These are phyloP conservation scores for Aspergillus amoenus DNA, from an alignment of 2,329 filamentous ascomycete genomes.

Conservation along the genomic window DNA sequence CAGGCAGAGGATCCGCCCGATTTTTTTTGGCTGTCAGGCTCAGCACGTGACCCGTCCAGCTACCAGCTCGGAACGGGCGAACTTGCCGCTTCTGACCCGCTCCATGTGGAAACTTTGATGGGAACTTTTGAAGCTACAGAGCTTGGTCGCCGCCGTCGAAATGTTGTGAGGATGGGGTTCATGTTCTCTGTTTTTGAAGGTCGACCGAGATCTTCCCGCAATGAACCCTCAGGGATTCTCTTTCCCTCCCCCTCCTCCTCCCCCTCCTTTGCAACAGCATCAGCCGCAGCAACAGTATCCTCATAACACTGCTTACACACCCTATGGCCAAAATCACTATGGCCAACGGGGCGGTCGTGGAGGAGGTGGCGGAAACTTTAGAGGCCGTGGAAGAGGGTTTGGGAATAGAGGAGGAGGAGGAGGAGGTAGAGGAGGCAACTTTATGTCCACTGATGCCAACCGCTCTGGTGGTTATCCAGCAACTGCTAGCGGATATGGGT, in stretches of 20 bases:
- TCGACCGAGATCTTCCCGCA: conserved; percentile 22
- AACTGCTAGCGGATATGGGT: conserved; percentile 27
- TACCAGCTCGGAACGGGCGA: conserved; percentile 24
- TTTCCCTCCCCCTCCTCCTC: conserved; percentile 48
- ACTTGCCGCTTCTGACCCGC: conserved; percentile 14
- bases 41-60: conserved; percentile 15
- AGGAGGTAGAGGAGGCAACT: conserved; percentile 30
- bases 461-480: conserved; percentile 22
- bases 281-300: conserved; percentile 19
- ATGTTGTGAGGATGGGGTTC: conserved; percentile 29
- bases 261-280: conserved; percentile 33
- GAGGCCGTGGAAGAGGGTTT: conserved; percentile 38
- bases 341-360: conserved; percentile 29
- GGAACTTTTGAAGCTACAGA: conserved; percentile 6
- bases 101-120: background rate
- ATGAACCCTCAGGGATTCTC: conserved; percentile 47
- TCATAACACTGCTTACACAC: conserved; percentile 19
- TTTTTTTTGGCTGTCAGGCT: conserved; percentile 13
- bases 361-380: conserved; percentile 24
- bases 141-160: conserved; percentile 12
- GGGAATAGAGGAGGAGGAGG: conserved; percentile 30
- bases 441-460: conserved; percentile 21
- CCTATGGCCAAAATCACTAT: conserved; percentile 27
- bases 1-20: conserved; percentile 16
- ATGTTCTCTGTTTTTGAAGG: conserved; percentile 26